Conservation (phyloP, 2,329 filamentous ascomycete genomes). For the Botryotinia calthae region DNA sequence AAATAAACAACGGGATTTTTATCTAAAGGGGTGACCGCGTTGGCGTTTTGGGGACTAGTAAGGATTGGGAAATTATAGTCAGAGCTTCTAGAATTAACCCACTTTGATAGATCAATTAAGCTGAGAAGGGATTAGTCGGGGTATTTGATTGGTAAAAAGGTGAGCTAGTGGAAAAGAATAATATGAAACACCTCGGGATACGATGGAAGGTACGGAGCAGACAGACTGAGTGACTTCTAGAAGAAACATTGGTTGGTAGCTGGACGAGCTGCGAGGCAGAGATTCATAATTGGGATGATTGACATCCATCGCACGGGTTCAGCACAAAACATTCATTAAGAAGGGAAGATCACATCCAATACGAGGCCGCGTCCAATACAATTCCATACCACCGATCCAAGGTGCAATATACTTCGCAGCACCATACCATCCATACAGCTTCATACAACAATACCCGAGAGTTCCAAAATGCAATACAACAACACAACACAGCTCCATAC, state of each 20-base stretch:
- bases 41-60: slow-evolving; percentile 1
- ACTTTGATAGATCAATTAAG: neutral
- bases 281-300: neutral
- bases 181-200: slow-evolving; percentile 6
- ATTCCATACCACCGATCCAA: neutral
- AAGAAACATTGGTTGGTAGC: neutral
- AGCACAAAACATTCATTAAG: neutral
- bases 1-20: slow-evolving; percentile 18
- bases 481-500: neutral
- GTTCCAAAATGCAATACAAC: neutral
- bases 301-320: neutral
- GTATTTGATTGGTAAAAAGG: neutral
- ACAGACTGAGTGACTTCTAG: neutral
- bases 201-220: neutral
- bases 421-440: neutral
- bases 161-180: neutral
- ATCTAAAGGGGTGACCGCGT: slow-evolving; percentile 18
- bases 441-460: neutral
- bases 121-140: neutral
- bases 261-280: neutral
- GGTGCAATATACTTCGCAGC: neutral
- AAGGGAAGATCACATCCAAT: neutral
- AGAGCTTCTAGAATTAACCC: slow-evolving; percentile 10
- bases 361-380: neutral
- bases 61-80: slow-evolving; percentile 14